Evolutionary conservation across 2,329 filamentous ascomycete species (phyloP).

Genomic region (Colletotrichum nymphaeae): DNA sequence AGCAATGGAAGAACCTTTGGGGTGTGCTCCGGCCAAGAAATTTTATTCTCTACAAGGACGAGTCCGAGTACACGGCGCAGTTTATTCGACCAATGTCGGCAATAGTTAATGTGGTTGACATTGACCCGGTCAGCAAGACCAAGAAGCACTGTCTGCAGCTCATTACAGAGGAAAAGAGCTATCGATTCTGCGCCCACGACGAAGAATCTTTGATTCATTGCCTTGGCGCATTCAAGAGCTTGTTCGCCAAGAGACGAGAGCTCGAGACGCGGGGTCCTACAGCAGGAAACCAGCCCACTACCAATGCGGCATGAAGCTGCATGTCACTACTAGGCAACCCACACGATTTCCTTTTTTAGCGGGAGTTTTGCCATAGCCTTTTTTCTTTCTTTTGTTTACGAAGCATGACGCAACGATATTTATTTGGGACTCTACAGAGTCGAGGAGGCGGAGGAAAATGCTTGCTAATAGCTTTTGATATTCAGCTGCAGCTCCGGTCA

Average conservation of each 20-base stretch:
- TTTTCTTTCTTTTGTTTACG: conserved; percentile 8
- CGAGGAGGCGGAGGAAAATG: neutral
- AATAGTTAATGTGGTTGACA: conserved; percentile 92
- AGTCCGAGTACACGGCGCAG: conserved; percentile 87
- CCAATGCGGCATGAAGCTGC: conserved; percentile 23
- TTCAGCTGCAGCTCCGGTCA: neutral
- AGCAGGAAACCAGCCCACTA: conserved; percentile 36
- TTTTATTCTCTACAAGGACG: conserved; percentile 92
- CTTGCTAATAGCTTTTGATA: neutral
- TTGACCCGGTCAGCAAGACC: conserved; percentile 86
- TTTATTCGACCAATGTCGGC: conserved; percentile 82
- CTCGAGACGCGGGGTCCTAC: conserved; percentile 62
- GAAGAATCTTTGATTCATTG: conserved; percentile 88
- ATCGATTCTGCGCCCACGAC: conserved; percentile 79
- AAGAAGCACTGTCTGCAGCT: conserved; percentile 92
- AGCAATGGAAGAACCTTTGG: conserved; percentile 96
- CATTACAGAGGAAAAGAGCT: conserved; percentile 91
- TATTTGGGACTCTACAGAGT: conserved; percentile 9
- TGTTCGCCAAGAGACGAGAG: conserved; percentile 78
- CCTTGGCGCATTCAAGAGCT: conserved; percentile 90
- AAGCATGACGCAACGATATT: conserved; percentile 22
- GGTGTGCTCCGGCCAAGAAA: conserved; percentile 87
- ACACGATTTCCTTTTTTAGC: conserved; percentile 5
- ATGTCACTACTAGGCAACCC: neutral
- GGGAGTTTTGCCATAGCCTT: conserved; percentile 21